Percentiles rank a stretch among this genome's conserved stretches.
These are phyloP conservation scores for Scolecobasidium constrictum DNA, from an alignment of 2,329 filamentous ascomycete species.

Conservation along the genomic window DNA sequence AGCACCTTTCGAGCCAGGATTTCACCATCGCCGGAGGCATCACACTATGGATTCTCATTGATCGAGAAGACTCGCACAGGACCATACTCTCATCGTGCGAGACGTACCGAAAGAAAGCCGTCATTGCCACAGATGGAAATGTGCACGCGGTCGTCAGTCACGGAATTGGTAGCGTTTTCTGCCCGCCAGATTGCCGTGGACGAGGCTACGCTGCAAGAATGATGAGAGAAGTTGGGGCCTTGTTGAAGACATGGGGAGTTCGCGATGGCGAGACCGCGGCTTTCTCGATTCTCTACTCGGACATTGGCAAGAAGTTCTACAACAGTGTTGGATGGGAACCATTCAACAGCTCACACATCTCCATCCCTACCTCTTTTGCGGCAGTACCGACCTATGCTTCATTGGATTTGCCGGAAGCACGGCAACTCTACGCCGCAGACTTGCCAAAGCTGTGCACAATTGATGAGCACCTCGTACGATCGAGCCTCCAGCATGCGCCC, in stretches of 20 bases:
- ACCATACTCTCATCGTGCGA: slow-evolving; percentile 49
- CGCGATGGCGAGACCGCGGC: slow-evolving; percentile 22
- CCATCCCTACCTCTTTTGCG: slow-evolving; percentile 35
- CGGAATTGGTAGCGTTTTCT: slow-evolving; percentile 71
- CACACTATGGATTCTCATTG: slow-evolving; percentile 50
- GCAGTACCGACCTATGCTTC: not conserved
- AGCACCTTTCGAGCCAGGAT: slow-evolving; percentile 37
- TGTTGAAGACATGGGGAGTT: slow-evolving; percentile 41
- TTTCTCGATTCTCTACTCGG: slow-evolving; percentile 19
- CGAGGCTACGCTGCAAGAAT: slow-evolving; percentile 69
- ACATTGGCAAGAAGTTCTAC: slow-evolving; percentile 51
- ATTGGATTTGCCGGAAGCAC: slow-evolving; percentile 17
- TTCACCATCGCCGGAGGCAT: slow-evolving; percentile 45
- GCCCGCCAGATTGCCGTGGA: slow-evolving; percentile 52
- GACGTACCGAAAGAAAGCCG: slow-evolving; percentile 37
- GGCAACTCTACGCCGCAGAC: slow-evolving; percentile 46
- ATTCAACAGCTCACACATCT: slow-evolving; percentile 62
- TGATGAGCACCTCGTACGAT: slow-evolving; percentile 53
- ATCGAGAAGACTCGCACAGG: slow-evolving; percentile 26
- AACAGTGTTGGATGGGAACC: slow-evolving; percentile 64
- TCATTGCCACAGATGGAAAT: slow-evolving; percentile 32
- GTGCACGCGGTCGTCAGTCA: slow-evolving; percentile 52
- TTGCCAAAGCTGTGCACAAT: slow-evolving; percentile 50
- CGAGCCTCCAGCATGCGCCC: slow-evolving; percentile 33
- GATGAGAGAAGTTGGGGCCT: slow-evolving; percentile 53